These are phyloP conservation scores for Calvatia gigantea DNA, from an alignment of 768 basidiomycete species.

Conservation along the genomic window DNA sequence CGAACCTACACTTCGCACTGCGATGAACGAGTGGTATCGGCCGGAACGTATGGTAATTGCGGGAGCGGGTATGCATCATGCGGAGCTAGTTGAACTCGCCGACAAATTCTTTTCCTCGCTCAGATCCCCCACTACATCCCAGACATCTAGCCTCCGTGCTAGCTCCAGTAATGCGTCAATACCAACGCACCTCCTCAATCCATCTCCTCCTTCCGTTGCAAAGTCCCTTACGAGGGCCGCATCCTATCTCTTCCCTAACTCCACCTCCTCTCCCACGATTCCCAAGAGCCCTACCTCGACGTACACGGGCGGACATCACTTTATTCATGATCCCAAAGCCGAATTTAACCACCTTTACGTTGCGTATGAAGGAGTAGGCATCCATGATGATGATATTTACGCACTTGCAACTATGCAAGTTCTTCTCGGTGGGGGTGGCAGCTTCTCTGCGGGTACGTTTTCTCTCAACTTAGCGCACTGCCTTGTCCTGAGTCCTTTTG, in stretches of 20 bases:
- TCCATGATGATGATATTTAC: constrained; percentile 90
- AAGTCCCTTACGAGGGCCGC: constrained; percentile 77
- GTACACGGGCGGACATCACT: constrained; percentile 85
- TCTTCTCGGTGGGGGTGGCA: constrained; percentile 91
- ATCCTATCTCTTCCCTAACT: constrained; percentile 63
- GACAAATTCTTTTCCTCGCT: constrained; percentile 81
- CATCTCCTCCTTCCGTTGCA: constrained; percentile 48
- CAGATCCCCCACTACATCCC: constrained; percentile 33
- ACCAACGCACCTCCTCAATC: constrained; percentile 57
- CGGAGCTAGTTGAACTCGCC: constrained; percentile 80
- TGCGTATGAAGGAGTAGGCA: constrained; percentile 87
- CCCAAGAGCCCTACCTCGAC: constrained; percentile 42
- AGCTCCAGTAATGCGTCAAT: constrained; percentile 28
- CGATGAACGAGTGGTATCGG: constrained; percentile 78
- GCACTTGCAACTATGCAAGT: constrained; percentile 92
- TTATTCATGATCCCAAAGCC: constrained; percentile 52
- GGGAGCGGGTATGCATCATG: constrained; percentile 89
- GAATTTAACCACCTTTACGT: constrained; percentile 94
- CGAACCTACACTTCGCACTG: constrained; percentile 53
- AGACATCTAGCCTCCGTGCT: constrained; percentile 23
- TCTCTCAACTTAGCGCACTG: background rate
- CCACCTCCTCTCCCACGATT: constrained; percentile 23
- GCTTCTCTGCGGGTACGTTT: constrained; percentile 82
- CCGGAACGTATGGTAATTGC: constrained; percentile 96
- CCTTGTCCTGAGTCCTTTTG: constrained; percentile 6